Conservation (phyloP, 208 protist genomes). For the Novymonas esmeraldas region DNA sequence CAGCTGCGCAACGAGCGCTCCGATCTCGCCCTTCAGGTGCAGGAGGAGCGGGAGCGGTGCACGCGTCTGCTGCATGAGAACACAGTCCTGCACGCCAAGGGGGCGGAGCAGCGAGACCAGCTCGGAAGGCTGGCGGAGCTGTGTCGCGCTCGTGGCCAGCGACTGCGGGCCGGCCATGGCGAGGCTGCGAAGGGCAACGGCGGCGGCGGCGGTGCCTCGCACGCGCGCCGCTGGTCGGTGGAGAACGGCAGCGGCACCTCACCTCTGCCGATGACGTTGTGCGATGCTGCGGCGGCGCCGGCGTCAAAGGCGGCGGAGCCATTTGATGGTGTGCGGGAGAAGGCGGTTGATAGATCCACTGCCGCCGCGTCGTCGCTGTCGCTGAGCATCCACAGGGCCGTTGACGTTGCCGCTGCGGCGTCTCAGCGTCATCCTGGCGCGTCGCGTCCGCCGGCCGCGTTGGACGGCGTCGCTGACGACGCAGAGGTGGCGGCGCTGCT, state of each 20-base stretch:
- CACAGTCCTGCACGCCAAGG: conserved; percentile 51
- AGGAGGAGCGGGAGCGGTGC: conserved; percentile 66
- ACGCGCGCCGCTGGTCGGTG: not conserved
- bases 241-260: not conserved
- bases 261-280: no score
- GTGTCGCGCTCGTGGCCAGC: conserved; percentile 27
- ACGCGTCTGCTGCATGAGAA: conserved; percentile 74
- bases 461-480: conserved; percentile 20
- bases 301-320: not conserved
- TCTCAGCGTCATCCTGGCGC: not conserved
- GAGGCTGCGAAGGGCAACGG: not conserved
- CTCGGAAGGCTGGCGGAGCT: conserved; percentile 44
- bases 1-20: conserved; percentile 43
- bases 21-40: conserved; percentile 48
- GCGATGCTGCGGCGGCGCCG: no score
- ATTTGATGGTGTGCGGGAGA: no score
- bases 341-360: no score
- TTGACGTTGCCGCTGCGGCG: not conserved
- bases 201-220: not conserved
- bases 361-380: not conserved
- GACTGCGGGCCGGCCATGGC: conserved; percentile 13
- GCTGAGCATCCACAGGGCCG: conserved; percentile 10
- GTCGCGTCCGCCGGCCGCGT: not conserved
- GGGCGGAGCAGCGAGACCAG: conserved; percentile 39
- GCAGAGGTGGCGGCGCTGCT: conserved; percentile 17